Percentiles rank a stretch among this genome's conserved stretches.
phyloP scores from a whole-genome alignment of 2,329 filamentous ascomycete species.

The Cladobotryum mycophilum region DNA sequence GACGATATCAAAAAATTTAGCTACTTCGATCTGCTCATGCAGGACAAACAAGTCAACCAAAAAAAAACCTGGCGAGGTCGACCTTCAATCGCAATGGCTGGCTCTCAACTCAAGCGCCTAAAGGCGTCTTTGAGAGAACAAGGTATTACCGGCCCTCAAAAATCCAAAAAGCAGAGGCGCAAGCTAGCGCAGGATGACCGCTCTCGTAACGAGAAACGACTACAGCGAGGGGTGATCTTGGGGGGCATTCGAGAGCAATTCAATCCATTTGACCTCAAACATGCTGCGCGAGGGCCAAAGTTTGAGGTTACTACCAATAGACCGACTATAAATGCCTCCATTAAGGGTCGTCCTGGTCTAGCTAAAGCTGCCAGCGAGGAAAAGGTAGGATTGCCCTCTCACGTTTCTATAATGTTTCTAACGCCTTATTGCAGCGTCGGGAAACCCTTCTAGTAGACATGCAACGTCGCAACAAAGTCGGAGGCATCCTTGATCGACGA shows the following conservation, averaged over 20 bases:
- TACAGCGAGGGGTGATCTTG: conserved; percentile 70
- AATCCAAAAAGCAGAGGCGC: conserved; percentile 92
- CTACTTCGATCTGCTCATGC: not conserved
- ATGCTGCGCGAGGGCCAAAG: conserved; percentile 69
- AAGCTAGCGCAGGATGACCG: conserved; percentile 61
- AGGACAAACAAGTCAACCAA: not conserved
- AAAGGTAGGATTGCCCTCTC: conserved; percentile 45
- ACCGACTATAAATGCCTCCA: conserved; percentile 45
- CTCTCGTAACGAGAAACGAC: conserved; percentile 62
- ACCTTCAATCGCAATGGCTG: conserved; percentile 60
- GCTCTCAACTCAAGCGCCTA: conserved; percentile 92
- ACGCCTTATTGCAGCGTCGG: conserved; percentile 49
- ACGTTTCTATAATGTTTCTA: not conserved
- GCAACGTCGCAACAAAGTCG: conserved; percentile 82
- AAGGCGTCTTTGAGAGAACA: conserved; percentile 86
- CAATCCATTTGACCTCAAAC: conserved; percentile 95
- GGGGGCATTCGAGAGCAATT: conserved; percentile 88
- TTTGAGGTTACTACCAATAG: conserved; percentile 74
- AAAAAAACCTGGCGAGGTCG: not conserved
- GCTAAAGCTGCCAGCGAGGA: conserved; percentile 85
- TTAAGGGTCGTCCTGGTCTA: conserved; percentile 71
- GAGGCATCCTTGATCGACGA: conserved; percentile 84
- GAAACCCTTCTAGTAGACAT: conserved; percentile 85
- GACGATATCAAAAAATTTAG: conserved; percentile 11
- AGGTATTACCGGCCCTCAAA: conserved; percentile 82